phyloP scores from a whole-genome alignment of 2,329 filamentous ascomycete genomes.

The Coniochaeta prunicola region DNA sequence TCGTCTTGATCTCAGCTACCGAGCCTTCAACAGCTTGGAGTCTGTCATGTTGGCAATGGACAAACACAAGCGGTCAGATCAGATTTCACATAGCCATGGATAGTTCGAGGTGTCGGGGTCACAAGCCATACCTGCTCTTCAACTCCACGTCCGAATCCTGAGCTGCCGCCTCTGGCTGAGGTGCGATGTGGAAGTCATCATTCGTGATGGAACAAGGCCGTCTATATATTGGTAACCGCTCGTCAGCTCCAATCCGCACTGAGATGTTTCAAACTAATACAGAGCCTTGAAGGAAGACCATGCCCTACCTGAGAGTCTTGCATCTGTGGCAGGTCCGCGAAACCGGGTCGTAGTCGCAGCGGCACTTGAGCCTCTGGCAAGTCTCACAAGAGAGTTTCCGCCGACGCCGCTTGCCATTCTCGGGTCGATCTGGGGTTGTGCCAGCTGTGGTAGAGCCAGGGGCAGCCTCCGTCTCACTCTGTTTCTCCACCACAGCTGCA shows the following conservation, averaged over 20 bases:
- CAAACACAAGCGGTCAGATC: neutral
- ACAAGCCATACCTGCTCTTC: neutral
- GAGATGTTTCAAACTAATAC: neutral
- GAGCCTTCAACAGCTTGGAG: neutral
- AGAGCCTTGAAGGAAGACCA: neutral
- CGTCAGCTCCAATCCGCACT: neutral
- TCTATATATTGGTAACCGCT: neutral
- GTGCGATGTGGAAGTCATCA: neutral
- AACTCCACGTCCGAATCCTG: neutral
- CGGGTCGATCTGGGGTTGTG: neutral
- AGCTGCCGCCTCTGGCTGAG: neutral
- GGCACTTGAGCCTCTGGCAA: slow-evolving; percentile 2
- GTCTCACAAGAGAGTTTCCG: slow-evolving; percentile 3
- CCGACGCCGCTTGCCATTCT: slow-evolving; percentile 1
- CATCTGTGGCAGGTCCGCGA: slow-evolving; percentile 2
- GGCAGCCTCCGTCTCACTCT: neutral
- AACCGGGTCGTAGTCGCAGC: slow-evolving; percentile 2
- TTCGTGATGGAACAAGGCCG: slow-evolving; percentile 1
- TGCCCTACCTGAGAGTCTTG: slow-evolving; percentile 1
- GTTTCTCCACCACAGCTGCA: neutral
- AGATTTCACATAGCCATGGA: neutral
- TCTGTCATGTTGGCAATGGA: neutral
- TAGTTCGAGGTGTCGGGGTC: neutral
- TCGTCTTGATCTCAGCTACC: neutral
- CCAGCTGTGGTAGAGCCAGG: neutral